These are phyloP conservation scores for Polyporus tsugae DNA, from an alignment of 1,284 basidiomycete genomes.

Conservation along the genomic window DNA sequence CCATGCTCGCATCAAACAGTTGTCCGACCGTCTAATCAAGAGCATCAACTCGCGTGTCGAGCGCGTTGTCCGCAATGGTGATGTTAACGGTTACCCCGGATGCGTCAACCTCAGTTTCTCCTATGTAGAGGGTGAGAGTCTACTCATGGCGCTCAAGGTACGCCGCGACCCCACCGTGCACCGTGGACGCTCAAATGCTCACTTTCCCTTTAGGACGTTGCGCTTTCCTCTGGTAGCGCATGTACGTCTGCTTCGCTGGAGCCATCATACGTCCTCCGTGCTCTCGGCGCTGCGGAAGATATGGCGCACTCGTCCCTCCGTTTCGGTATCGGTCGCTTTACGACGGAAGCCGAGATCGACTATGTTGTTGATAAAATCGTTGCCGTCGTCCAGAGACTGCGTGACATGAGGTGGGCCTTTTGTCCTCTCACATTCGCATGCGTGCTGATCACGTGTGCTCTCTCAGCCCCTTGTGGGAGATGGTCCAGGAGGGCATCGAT, in stretches of 20 bases:
- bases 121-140: constrained; percentile 97
- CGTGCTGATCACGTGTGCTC: constrained; percentile 4
- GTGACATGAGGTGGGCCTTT: constrained; percentile 72
- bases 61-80: constrained; percentile 95
- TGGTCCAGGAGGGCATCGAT: constrained; percentile 98
- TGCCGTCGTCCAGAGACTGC: constrained; percentile 78
- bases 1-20: constrained; percentile 76
- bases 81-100: constrained; percentile 87
- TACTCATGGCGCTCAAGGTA: constrained; percentile 99
- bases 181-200: background rate
- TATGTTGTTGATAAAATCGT: constrained; percentile 93
- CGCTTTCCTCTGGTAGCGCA: constrained; percentile 96
- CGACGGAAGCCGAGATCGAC: constrained; percentile 97
- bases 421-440: constrained; percentile 7
- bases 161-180: constrained; percentile 39
- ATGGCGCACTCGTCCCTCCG: constrained; percentile 99
- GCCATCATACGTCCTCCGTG: constrained; percentile 97
- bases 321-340: constrained; percentile 98
- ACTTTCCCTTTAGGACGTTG: constrained; percentile 76
- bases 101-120: constrained; percentile 97
- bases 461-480: constrained; percentile 91
- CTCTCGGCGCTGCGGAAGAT: constrained; percentile 96
- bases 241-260: constrained; percentile 99
- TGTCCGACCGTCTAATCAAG: constrained; percentile 86
- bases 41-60: constrained; percentile 88